Conservation (phyloP, 2,329 filamentous ascomycete genomes). For the Conoideocrella luteorostrata region DNA sequence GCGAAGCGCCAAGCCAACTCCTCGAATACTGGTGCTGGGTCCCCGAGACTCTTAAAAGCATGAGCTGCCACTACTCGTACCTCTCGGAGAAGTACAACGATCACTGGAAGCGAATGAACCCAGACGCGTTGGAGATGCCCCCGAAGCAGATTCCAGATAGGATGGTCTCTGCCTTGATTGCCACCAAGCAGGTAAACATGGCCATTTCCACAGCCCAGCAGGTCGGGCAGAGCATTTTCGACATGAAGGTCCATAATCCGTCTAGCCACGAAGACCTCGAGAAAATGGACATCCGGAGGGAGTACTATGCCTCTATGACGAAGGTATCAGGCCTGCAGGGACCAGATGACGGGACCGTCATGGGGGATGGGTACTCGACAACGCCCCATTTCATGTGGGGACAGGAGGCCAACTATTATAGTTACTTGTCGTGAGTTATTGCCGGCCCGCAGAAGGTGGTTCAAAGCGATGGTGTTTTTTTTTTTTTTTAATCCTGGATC, state of each 20-base stretch:
- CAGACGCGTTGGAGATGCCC: slow-evolving; percentile 15
- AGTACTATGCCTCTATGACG: slow-evolving; percentile 1
- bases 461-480: no score
- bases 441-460: no score
- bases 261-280: not conserved
- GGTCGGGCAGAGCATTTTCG: not conserved
- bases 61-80: slow-evolving; percentile 40
- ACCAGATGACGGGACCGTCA: not conserved
- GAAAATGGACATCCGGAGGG: not conserved
- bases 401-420: slow-evolving; percentile 6
- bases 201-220: slow-evolving; percentile 37
- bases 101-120: not conserved
- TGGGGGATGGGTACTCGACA: not conserved
- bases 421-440: slow-evolving; percentile 7
- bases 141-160: slow-evolving; percentile 38
- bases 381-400: slow-evolving; percentile 6
- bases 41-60: slow-evolving; percentile 22
- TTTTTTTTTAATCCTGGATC: not conserved
- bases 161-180: slow-evolving; percentile 40
- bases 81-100: not conserved
- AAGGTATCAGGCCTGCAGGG: not conserved
- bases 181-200: slow-evolving; percentile 44
- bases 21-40: slow-evolving; percentile 36
- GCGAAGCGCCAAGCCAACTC: slow-evolving; percentile 33
- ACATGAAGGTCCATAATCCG: slow-evolving; percentile 7